Conservation (phyloP, 148 eudicot species). For the Polygonum maritimum region DNA sequence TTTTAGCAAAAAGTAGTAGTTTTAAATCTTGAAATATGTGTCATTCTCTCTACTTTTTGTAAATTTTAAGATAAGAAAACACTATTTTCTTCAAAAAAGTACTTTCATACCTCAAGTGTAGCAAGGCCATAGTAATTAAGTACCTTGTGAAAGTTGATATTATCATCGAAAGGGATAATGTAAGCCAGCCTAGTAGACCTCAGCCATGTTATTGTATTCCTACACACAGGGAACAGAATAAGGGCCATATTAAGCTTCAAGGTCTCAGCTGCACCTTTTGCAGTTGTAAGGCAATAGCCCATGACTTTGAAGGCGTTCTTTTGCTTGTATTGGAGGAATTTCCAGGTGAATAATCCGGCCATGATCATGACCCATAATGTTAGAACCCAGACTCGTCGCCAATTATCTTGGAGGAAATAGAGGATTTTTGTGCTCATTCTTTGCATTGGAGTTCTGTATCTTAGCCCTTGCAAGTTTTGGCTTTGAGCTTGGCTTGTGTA, state of each 20-base stretch:
- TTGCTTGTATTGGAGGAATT: constrained; percentile 70
- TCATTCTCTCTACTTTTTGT: no score
- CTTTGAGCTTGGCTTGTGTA: constrained; percentile 89
- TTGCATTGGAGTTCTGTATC: constrained; percentile 43
- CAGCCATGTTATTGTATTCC: constrained; percentile 94
- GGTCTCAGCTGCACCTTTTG: constrained; percentile 97
- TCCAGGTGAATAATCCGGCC: constrained; percentile 78
- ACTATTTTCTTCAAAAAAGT: no score
- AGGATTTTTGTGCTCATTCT: constrained; percentile 44
- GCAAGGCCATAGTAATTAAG: background rate
- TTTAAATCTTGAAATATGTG: no score
- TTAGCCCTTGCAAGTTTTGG: constrained; percentile 79
- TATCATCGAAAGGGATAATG: constrained; percentile 82
- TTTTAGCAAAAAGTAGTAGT: no score
- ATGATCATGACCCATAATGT: constrained; percentile 66
- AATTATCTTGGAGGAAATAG: constrained; percentile 67
- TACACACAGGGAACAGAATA: constrained; percentile 80
- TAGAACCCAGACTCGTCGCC: constrained; percentile 82
- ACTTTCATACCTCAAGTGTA: no score
- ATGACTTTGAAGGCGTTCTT: constrained; percentile 66
- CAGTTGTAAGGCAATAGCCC: constrained; percentile 91
- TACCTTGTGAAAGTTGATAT: constrained; percentile 98
- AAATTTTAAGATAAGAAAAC: no score
- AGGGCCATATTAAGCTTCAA: constrained; percentile 91
- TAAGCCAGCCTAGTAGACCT: constrained; percentile 71